Evolutionary conservation across 2,329 filamentous ascomycete genomes (phyloP), one percentile per base, ranked within the genome.

Genomic region (Drechslerella dactyloides): DNA sequence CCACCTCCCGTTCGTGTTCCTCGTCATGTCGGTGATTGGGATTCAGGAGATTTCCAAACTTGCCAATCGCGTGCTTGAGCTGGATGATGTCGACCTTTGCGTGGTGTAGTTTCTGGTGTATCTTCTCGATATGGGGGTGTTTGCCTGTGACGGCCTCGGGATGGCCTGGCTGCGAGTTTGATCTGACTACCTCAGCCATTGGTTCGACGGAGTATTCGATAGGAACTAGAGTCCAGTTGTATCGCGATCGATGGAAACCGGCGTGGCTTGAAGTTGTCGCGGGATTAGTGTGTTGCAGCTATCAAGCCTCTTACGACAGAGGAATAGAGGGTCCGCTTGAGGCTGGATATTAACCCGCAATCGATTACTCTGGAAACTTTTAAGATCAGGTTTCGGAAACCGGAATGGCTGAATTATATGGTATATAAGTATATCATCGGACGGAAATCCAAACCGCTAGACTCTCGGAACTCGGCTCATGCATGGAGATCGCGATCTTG

Each of bases 21-120:
- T 97, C 93, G 78, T 97, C 93, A 78, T 97, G 93, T 61, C 93
- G 89, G 79, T 97, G 93, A 74, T 96, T 90, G 23, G 85, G 83
- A 77, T 97, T 97, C 81, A 96, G 85, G 72, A 89, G 78, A 75
- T 89, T 89, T 75, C 82, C 82, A 72, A 88, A 84, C 75, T 89
- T 89, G 72, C 86, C 86, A 30, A 88, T 78, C 72, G 85, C 85
- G 78, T 87, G 82, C 79, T 87, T 88, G 53, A 86, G 76, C 75
- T 89, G 85, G 35, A 82, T 80, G 1, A 85, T 84, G 73, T 83
- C 81, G 74, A 85, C 81, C 77, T 85, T 83, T 50, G 80, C 77
- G 69, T 83, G 81, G 77, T 82, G 79, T n/a, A 83, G 77, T 37
- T 73, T 73, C 50, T 73, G 68, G 50, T 72, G 68, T 15, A 72